Evolutionary conservation across 176 grass and related monocot species (phyloP).

Genomic region (Dactylis glomerata): DNA sequence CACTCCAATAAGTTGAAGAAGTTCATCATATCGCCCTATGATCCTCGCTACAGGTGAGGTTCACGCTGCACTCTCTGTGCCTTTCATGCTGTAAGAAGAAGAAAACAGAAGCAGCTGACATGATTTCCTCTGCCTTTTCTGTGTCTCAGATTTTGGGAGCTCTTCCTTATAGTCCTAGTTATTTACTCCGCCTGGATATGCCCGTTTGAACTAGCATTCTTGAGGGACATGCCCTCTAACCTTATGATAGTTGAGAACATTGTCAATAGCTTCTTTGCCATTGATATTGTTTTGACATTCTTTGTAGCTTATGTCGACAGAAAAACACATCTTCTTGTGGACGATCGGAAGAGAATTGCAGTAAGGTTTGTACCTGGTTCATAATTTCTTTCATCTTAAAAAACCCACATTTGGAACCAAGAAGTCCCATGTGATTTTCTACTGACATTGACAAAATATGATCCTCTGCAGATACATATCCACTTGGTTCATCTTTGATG

Average conservation of each 20-base stretch:
- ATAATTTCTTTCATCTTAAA: slow-evolving; percentile 20
- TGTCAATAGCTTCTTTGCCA: slow-evolving; percentile 71
- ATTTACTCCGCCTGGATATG: slow-evolving; percentile 93
- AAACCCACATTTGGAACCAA: neutral
- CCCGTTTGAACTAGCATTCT: slow-evolving; percentile 90
- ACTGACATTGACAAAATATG: slow-evolving; percentile 1
- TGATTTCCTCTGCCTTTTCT: slow-evolving; percentile 38
- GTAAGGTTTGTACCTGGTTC: slow-evolving; percentile 48
- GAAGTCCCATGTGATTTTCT: neutral
- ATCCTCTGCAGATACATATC: slow-evolving; percentile 75
- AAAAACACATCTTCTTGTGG: slow-evolving; percentile 76
- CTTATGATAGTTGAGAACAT: slow-evolving; percentile 75
- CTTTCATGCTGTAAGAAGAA: slow-evolving; percentile 4
- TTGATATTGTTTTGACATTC: slow-evolving; percentile 95
- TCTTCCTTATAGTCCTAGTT: slow-evolving; percentile 77
- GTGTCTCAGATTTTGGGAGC: slow-evolving; percentile 78
- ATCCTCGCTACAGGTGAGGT: slow-evolving; percentile 75
- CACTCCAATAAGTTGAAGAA: slow-evolving; percentile 65
- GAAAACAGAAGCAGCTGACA: slow-evolving; percentile 29
- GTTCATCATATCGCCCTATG: slow-evolving; percentile 74
- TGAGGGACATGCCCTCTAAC: slow-evolving; percentile 57
- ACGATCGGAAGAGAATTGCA: slow-evolving; percentile 76
- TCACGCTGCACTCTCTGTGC: slow-evolving; percentile 6
- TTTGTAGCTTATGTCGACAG: slow-evolving; percentile 82
- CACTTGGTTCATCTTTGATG: slow-evolving; percentile 91